These are phyloP conservation scores for Fusarium pseudograminearum DNA, from an alignment of 2,329 filamentous ascomycete genomes.

Conservation along the genomic window DNA sequence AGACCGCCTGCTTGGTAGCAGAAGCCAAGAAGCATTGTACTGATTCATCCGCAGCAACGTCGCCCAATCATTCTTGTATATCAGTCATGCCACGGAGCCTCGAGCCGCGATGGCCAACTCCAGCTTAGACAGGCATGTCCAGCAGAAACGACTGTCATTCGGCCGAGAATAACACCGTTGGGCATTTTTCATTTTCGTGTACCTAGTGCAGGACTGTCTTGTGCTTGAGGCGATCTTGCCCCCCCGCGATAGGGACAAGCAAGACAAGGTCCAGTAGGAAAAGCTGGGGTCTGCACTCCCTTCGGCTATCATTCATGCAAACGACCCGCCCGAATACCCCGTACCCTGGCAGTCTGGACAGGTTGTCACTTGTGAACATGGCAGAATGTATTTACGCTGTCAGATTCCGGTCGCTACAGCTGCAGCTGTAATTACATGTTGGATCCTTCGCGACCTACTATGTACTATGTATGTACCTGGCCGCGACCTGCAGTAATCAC, in stretches of 20 bases:
- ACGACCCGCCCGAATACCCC: constrained; percentile 10
- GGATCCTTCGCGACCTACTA: constrained; percentile 24
- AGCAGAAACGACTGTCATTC: constrained; percentile 11
- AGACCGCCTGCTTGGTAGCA: constrained; percentile 18
- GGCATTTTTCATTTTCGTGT: constrained; percentile 28
- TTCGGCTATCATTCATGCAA: constrained; percentile 30
- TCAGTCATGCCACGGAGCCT: not conserved
- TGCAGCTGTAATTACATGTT: constrained; percentile 23
- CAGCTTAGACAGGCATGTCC: constrained; percentile 10
- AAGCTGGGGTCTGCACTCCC: constrained; percentile 21
- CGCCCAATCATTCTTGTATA: not conserved
- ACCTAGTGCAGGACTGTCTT: constrained; percentile 21
- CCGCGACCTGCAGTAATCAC: constrained; percentile 24
- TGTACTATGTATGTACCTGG: not conserved
- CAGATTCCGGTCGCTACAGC: constrained; percentile 1
- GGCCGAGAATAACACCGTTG: constrained; percentile 44
- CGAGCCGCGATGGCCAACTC: not conserved
- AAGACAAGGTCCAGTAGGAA: not conserved
- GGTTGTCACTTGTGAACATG: constrained; percentile 10
- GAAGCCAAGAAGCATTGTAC: constrained; percentile 12
- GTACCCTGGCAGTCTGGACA: constrained; percentile 16
- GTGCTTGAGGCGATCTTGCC: not conserved
- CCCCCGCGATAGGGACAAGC: too few relatives aligned
- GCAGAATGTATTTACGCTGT: constrained; percentile 15
- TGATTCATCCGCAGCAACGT: constrained; percentile 1